Evolutionary conservation across 768 basidiomycete genomes (phyloP).

Genomic region (Boletellus emodensis): DNA sequence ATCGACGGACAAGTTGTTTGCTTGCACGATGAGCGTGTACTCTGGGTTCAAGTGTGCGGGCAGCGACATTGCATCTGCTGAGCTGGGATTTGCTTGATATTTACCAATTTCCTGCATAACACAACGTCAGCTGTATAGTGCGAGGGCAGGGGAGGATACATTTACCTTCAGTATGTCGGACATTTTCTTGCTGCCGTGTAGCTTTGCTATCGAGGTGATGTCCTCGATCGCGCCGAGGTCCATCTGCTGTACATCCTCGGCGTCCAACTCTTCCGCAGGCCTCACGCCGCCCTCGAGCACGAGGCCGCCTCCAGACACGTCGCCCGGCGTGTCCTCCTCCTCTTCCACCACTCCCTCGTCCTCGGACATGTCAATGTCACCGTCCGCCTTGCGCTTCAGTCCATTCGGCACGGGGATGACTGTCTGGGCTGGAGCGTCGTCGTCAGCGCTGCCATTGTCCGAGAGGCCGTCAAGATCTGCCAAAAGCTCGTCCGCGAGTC

Average conservation of each 20-base stretch:
- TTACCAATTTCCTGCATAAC: conserved; percentile 77
- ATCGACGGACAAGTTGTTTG: conserved; percentile 97
- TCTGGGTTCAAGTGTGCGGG: conserved; percentile 90
- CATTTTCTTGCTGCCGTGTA: conserved; percentile 86
- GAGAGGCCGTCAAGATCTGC: conserved; percentile 89
- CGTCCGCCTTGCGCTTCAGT: conserved; percentile 63
- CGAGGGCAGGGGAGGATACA: neutral
- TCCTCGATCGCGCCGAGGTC: conserved; percentile 83
- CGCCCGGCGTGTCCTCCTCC: conserved; percentile 36
- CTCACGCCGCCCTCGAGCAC: conserved; percentile 83
- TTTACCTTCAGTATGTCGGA: conserved; percentile 76
- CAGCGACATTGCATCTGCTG: conserved; percentile 71
- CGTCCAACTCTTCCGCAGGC: conserved; percentile 95
- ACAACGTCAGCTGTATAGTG: neutral
- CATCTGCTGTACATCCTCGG: conserved; percentile 92
- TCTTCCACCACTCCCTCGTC: conserved; percentile 43
- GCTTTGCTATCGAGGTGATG: conserved; percentile 82
- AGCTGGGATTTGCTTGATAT: conserved; percentile 75
- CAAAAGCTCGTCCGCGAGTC: conserved; percentile 87
- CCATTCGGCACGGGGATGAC: conserved; percentile 24
- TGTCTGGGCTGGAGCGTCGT: conserved; percentile 26
- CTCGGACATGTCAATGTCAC: conserved; percentile 54
- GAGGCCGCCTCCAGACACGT: conserved; percentile 48
- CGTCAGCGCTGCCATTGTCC: conserved; percentile 53
- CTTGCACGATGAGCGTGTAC: conserved; percentile 93